Percentiles rank a stretch among this genome's conserved stretches.
Evolutionary conservation across 2,329 filamentous ascomycete species (phyloP).

Genomic region (Aspergillus fumigatiaffinis): DNA sequence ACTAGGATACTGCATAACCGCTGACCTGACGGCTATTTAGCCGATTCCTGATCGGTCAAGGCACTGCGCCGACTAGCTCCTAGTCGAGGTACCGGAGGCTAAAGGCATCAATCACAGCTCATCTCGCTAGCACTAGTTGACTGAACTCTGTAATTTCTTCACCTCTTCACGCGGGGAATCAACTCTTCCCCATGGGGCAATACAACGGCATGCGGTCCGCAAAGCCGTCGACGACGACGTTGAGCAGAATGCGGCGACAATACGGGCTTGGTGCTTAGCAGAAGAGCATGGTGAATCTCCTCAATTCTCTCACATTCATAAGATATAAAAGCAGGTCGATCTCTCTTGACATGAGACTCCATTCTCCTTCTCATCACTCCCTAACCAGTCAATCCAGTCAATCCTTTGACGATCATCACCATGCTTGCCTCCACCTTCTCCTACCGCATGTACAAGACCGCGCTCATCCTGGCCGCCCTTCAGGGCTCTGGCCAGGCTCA

Average conservation of each 20-base stretch:
- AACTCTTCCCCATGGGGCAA: background rate
- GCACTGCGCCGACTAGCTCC: background rate
- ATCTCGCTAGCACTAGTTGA: constrained; percentile 1
- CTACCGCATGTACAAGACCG: constrained; percentile 13
- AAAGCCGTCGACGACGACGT: constrained; percentile 3
- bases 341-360: background rate
- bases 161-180: background rate
- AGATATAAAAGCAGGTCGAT: background rate
- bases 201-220: constrained; percentile 12
- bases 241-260: background rate
- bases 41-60: background rate
- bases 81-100: background rate
- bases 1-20: background rate
- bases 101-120: constrained; percentile 3
- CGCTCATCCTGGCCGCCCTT: constrained; percentile 13
- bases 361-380: background rate
- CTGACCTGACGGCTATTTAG: background rate
- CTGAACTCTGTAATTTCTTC: background rate
- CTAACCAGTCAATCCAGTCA: background rate
- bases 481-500: constrained; percentile 14
- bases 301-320: too few relatives aligned
- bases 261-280: too few relatives aligned
- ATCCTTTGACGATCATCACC: background rate
- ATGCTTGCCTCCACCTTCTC: constrained; percentile 7
- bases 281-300: background rate